These are phyloP conservation scores for Linnemannia exigua DNA, from an alignment of 192 early-diverging fungal genomes.

Conservation along the genomic window DNA sequence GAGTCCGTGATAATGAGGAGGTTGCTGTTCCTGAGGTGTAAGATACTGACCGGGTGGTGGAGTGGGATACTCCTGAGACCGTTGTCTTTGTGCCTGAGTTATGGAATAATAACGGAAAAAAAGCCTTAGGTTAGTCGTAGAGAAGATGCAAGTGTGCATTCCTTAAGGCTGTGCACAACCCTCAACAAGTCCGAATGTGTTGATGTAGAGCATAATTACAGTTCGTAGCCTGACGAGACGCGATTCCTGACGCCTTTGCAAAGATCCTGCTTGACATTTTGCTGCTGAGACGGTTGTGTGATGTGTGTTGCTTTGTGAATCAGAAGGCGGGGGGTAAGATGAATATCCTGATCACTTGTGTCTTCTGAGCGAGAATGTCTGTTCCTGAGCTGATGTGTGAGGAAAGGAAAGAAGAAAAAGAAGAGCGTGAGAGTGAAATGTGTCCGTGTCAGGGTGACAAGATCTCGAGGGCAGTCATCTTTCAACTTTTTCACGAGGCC, in stretches of 20 bases:
- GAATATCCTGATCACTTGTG: neutral
- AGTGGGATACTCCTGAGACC: neutral
- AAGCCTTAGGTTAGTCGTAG: neutral
- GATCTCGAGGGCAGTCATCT: neutral
- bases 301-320: neutral
- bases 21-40: neutral
- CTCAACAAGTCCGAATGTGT: neutral
- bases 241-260: neutral
- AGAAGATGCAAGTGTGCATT: neutral
- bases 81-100: neutral
- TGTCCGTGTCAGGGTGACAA: neutral
- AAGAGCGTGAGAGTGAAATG: neutral
- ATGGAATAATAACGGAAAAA: neutral
- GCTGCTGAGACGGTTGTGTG: neutral
- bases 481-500: neutral
- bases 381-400: neutral
- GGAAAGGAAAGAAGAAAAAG: neutral
- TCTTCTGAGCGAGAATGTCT: neutral
- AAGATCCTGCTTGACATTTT: constrained; percentile 3
- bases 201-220: neutral
- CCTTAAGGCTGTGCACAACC: neutral
- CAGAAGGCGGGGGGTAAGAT: neutral
- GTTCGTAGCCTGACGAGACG: neutral
- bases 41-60: neutral
- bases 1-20: neutral